These are phyloP conservation scores for Otatea glauca DNA, from an alignment of 176 grass and related monocot species.

Conservation along the genomic window DNA sequence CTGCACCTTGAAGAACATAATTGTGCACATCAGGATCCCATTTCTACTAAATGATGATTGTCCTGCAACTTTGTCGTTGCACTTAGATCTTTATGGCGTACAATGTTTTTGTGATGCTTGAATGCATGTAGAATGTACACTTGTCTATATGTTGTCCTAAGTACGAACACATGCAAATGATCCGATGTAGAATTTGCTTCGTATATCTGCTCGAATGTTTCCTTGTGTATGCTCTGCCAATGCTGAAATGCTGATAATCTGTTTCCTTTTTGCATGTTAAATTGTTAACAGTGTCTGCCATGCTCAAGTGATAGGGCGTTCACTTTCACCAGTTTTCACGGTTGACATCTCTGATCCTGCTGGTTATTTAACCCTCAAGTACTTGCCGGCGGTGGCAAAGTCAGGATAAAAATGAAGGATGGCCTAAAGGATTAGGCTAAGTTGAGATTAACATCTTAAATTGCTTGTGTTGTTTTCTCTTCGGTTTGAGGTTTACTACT, in stretches of 20 bases:
- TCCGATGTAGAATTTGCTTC: conserved; percentile 11
- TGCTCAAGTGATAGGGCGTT: conserved; percentile 71
- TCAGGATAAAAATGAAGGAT: too few relatives aligned
- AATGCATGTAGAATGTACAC: background rate
- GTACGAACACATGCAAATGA: background rate
- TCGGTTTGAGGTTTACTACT: too few relatives aligned
- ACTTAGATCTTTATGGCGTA: background rate
- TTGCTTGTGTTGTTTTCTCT: too few relatives aligned
- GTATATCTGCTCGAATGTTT: conserved; percentile 3
- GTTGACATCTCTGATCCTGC: conserved; percentile 41
- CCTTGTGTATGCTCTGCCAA: conserved; percentile 19
- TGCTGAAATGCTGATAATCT: background rate
- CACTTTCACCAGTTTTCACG: conserved; percentile 59
- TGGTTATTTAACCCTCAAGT: conserved; percentile 58
- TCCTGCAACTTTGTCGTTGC: background rate
- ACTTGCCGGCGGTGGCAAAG: conserved; percentile 28
- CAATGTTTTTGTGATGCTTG: background rate
- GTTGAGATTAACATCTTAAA: too few relatives aligned
- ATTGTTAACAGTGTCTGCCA: conserved; percentile 61
- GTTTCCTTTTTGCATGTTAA: conserved; percentile 30
- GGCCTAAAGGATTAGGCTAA: too few relatives aligned
- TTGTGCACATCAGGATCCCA: background rate
- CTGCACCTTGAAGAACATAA: background rate
- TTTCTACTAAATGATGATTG: background rate
- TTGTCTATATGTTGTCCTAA: background rate